Evolutionary conservation across 2,329 filamentous ascomycete genomes (phyloP).

Genomic region (Macrophomina pseudophaseolina): DNA sequence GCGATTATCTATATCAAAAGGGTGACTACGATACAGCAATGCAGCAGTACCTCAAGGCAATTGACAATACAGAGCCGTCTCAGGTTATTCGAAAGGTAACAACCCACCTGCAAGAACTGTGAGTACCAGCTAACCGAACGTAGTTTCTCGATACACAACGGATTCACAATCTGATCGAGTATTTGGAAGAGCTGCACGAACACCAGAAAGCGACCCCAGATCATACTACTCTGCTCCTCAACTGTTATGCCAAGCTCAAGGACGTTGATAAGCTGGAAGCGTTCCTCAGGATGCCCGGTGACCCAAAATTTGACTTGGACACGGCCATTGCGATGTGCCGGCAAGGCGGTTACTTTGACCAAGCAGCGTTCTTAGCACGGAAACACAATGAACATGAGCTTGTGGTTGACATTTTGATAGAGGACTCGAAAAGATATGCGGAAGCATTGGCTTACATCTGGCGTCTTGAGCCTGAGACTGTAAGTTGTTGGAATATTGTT

Average conservation of each 20-base stretch:
- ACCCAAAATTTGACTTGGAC: constrained; percentile 94
- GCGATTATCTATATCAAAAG: constrained; percentile 92
- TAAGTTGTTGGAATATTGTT: constrained; percentile 50
- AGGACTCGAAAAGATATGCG: constrained; percentile 88
- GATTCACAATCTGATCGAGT: constrained; percentile 96
- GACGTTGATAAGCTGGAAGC: constrained; percentile 95
- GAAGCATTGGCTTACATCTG: constrained; percentile 93
- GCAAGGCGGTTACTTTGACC: constrained; percentile 95
- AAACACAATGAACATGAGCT: constrained; percentile 93
- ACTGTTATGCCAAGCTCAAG: constrained; percentile 97
- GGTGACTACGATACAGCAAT: constrained; percentile 98
- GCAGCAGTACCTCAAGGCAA: constrained; percentile 95
- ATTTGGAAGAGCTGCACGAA: constrained; percentile 94
- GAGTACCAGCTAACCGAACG: constrained; percentile 27
- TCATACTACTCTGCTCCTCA: constrained; percentile 90
- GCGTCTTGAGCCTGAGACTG: constrained; percentile 77
- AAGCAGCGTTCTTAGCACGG: constrained; percentile 92
- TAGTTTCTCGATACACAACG: constrained; percentile 95
- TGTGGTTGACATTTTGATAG: constrained; percentile 93
- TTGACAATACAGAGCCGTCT: constrained; percentile 94
- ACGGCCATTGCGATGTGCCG: constrained; percentile 97
- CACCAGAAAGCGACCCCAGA: constrained; percentile 92
- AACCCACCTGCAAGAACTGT: background rate
- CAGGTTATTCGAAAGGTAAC: constrained; percentile 89
- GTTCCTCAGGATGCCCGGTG: constrained; percentile 94